Conservation (phyloP, 2,329 filamentous ascomycete species). For the Clonostachys chloroleuca region DNA sequence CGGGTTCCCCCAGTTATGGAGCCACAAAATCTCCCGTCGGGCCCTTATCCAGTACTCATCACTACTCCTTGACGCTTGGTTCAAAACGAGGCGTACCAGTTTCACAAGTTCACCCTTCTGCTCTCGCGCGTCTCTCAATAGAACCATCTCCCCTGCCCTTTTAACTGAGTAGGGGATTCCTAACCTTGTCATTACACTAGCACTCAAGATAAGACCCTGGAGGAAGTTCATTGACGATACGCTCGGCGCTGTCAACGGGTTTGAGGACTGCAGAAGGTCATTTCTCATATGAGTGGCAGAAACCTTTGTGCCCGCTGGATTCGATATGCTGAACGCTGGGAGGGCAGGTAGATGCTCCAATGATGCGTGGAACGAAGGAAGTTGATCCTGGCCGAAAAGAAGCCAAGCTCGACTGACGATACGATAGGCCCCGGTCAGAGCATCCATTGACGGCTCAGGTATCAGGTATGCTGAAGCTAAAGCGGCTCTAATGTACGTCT, state of each 20-base stretch:
- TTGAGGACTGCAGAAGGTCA: constrained; percentile 52
- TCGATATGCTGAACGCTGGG: constrained; percentile 19
- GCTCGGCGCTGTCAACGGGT: constrained; percentile 60
- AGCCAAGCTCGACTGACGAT: constrained; percentile 51
- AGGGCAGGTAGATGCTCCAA: constrained; percentile 34
- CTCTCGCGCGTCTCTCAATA: constrained; percentile 59
- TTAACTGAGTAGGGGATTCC: constrained; percentile 47
- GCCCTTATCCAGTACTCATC: constrained; percentile 60
- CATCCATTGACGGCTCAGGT: constrained; percentile 52
- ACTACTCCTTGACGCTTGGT: constrained; percentile 49
- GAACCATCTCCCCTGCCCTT: constrained; percentile 56
- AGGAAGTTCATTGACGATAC: constrained; percentile 52
- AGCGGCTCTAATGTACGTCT: constrained; percentile 62
- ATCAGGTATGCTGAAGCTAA: constrained; percentile 65
- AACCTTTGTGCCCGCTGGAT: constrained; percentile 11
- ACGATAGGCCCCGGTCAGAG: constrained; percentile 54
- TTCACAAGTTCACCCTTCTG: constrained; percentile 57
- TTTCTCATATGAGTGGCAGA: constrained; percentile 23
- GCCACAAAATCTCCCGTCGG: constrained; percentile 65
- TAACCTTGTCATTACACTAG: constrained; percentile 47
- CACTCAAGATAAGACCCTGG: constrained; percentile 58
- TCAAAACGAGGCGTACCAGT: constrained; percentile 49
- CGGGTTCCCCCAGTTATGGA: constrained; percentile 63
- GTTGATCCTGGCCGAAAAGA: constrained; percentile 56
- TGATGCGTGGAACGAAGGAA: constrained; percentile 44